Base-by-base conservation (phyloP, 345 rosid genomes). In the Eutrema heterophyllum region DNA sequence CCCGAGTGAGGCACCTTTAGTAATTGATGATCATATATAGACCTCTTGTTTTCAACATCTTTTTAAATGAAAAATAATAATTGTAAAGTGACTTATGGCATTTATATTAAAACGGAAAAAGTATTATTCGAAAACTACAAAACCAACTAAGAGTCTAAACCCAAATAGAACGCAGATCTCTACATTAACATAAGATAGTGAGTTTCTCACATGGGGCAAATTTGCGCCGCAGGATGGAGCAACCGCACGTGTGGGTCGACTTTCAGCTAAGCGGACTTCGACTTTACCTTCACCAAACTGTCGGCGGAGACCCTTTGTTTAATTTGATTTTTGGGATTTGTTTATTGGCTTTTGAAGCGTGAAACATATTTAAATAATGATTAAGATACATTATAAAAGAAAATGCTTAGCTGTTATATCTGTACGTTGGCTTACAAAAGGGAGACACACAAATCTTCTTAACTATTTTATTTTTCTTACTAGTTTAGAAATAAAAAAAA, bases 1-100 rank as follows among this genome's bases (percentile, higher is more conserved):
- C 73, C 71, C 59, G 24, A 85, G 96, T 55, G 98, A 93, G 82
- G 91, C 98, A 26, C 84, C 96, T 55, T 80, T 87, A 59, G 76
- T 84, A 24, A 68, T 83, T 60, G 92, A 86, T 67, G 92, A 84
- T 65, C 64, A 73, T n/a, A n/a, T n/a, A n/a, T 78, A 83, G 69
- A 73, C 97, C 87, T 32, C 84, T 83, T 51, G 81, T 21, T 21
- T 21, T 21, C 24, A 21, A 21, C 24, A 21, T 21, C 24, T 21
- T 21, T 21, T 21, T 21, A 21, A 21, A 21, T 21, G 24, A 21
- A 21, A 21, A 21, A 21, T 21, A 21, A 1, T 21, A 21, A 21
- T 21, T 21, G 24, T 21, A 21, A 21, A 21, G 24, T 21, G 24
- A 21, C 24, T 21, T 21, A 1, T 21, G 24, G 24, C 24, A 21